phyloP scores from a whole-genome alignment of 257 asterid genomes.

The Coffea canephora region DNA sequence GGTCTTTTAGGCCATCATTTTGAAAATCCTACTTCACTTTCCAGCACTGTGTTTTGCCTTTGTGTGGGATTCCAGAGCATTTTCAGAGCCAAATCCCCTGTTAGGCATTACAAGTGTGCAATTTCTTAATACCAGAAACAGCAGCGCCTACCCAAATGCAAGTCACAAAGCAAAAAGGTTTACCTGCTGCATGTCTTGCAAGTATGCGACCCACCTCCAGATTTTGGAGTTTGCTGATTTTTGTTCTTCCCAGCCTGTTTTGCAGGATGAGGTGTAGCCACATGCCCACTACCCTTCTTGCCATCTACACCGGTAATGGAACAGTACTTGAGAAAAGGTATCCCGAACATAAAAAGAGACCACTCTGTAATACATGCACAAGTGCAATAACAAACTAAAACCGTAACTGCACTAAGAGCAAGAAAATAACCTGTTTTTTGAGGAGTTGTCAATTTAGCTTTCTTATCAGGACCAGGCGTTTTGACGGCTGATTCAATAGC shows the following conservation, averaged over 20 bases:
- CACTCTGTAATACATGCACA: neutral
- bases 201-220: constrained; percentile 45
- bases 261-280: constrained; percentile 90
- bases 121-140: neutral
- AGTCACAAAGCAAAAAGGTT: neutral
- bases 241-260: constrained; percentile 71
- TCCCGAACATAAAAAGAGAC: neutral
- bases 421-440: constrained; percentile 66
- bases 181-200: constrained; percentile 71
- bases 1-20: neutral
- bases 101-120: neutral
- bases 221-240: constrained; percentile 58
- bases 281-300: constrained; percentile 66
- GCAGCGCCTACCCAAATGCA: neutral
- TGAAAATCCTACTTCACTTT: constrained; percentile 19
- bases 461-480: constrained; percentile 67
- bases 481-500: constrained; percentile 45
- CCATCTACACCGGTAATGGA: constrained; percentile 44
- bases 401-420: neutral
- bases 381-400: neutral
- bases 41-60: constrained; percentile 70
- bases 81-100: constrained; percentile 57
- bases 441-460: constrained; percentile 72
- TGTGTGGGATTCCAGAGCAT: constrained; percentile 56
- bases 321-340: neutral